A percentile compares a stretch with the other conserved stretches of the same genome.
phyloP scores from a whole-genome alignment of 371 early-diverging fungal genomes.

The Syncephalis fuscata region DNA sequence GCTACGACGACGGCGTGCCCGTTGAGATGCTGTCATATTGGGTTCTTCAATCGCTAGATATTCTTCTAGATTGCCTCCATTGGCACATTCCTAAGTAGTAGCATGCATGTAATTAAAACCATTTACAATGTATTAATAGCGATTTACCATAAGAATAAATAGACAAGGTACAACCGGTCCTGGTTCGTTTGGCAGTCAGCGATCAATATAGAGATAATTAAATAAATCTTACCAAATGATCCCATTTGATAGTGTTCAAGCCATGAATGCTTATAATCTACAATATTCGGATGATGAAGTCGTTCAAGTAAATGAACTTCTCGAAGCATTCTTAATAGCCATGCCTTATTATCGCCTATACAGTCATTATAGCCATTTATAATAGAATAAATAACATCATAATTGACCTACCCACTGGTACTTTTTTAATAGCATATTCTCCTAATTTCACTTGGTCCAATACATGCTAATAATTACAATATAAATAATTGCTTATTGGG shows the following conservation, averaged over 20 bases:
- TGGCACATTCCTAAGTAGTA: constrained; percentile 55
- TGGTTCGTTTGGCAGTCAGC: constrained; percentile 2
- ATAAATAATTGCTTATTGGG: not conserved
- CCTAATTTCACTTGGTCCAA: constrained; percentile 66
- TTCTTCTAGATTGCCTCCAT: constrained; percentile 92
- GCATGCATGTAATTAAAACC: not conserved
- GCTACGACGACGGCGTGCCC: too few relatives aligned
- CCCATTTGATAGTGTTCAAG: constrained; percentile 67
- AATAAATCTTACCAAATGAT: constrained; percentile 36
- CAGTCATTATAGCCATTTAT: not conserved
- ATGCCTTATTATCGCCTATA: constrained; percentile 63
- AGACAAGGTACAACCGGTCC: constrained; percentile 82
- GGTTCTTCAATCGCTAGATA: constrained; percentile 23
- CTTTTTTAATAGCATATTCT: constrained; percentile 85
- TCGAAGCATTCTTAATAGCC: constrained; percentile 85
- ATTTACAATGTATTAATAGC: not conserved
- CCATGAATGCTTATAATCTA: constrained; percentile 90
- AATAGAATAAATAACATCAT: not conserved
- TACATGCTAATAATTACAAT: constrained; percentile 29
- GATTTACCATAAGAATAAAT: constrained; percentile 74
- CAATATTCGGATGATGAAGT: constrained; percentile 77
- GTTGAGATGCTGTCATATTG: not conserved
- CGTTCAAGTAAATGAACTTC: constrained; percentile 85
- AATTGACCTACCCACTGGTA: constrained; percentile 51
- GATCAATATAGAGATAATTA: constrained; percentile 4